Evolutionary conservation across 1,284 basidiomycete genomes (phyloP).

Genomic region (Cutaneotrichosporon sp.): DNA sequence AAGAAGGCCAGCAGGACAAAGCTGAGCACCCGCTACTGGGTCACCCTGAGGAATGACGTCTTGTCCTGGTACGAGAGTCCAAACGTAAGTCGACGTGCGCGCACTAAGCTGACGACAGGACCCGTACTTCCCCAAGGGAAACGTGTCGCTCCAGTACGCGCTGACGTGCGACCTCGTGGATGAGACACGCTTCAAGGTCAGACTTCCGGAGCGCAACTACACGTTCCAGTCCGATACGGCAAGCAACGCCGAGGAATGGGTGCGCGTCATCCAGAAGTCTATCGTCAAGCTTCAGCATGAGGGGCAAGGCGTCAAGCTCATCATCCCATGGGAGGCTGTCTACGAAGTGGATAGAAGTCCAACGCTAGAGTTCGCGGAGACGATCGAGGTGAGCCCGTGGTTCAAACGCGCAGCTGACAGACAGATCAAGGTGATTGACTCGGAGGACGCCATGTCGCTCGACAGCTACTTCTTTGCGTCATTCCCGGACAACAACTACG

Average conservation of each 20-base stretch:
- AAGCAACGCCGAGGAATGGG: constrained; percentile 85
- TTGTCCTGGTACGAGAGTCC: constrained; percentile 95
- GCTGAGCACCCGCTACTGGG: constrained; percentile 90
- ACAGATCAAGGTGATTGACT: constrained; percentile 77
- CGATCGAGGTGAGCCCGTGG: constrained; percentile 64
- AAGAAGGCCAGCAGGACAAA: constrained; percentile 85
- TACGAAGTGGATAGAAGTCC: constrained; percentile 83
- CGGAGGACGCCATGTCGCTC: constrained; percentile 69
- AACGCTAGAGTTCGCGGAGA: constrained; percentile 91
- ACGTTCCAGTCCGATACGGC: constrained; percentile 74
- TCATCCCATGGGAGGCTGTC: constrained; percentile 87
- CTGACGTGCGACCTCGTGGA: constrained; percentile 76
- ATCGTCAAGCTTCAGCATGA: constrained; percentile 95
- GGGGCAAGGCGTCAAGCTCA: constrained; percentile 85
- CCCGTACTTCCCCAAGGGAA: constrained; percentile 95
- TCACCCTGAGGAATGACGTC: constrained; percentile 87
- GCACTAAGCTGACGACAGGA: constrained; percentile 59
- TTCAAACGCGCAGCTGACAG: background rate
- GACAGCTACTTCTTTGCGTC: constrained; percentile 86
- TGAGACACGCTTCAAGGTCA: constrained; percentile 72
- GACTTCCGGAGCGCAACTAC: constrained; percentile 76
- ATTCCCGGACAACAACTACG: constrained; percentile 73
- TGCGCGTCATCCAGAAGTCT: constrained; percentile 80
- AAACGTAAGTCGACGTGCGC: constrained; percentile 59
- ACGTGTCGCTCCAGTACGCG: constrained; percentile 88